Evolutionary conservation across 2,329 filamentous ascomycete genomes (phyloP).

Genomic region (Aspergillus ibericus): DNA sequence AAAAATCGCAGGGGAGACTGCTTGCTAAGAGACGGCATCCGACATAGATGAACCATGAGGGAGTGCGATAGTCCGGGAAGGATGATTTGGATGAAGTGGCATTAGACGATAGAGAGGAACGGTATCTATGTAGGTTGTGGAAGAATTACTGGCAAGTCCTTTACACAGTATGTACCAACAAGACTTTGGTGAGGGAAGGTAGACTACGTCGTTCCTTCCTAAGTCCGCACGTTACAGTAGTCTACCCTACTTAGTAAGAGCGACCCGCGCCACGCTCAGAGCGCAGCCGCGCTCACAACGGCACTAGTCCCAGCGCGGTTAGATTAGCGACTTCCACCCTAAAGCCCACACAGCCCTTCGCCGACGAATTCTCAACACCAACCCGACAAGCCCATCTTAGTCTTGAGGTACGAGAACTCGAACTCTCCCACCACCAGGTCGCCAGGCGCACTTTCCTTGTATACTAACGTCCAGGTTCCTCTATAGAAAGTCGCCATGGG

Average conservation of each 20-base stretch:
- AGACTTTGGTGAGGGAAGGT: too few relatives aligned
- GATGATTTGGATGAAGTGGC: background rate
- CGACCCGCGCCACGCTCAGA: conserved; percentile 13
- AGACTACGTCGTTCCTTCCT: background rate
- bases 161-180: background rate
- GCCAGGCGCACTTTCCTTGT: conserved; percentile 26
- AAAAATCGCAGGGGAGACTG: background rate
- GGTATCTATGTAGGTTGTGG: background rate
- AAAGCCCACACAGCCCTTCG: conserved; percentile 47
- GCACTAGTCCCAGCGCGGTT: conserved; percentile 40
- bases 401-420: conserved; percentile 42
- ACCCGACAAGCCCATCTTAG: conserved; percentile 46
- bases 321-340: conserved; percentile 48
- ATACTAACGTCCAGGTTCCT: conserved; percentile 38
- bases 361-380: conserved; percentile 43
- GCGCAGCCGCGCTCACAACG: conserved; percentile 12
- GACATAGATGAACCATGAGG: background rate
- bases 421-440: conserved; percentile 32
- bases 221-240: background rate
- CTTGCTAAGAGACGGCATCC: background rate
- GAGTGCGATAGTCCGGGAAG: background rate
- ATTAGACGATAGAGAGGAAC: background rate
- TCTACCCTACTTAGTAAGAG: conserved; percentile 1
- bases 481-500: conserved; percentile 54
- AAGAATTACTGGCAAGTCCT: background rate